Evolutionary conservation across 768 basidiomycete species (phyloP).

Genomic region (Coprinellus aureogranulatus): DNA sequence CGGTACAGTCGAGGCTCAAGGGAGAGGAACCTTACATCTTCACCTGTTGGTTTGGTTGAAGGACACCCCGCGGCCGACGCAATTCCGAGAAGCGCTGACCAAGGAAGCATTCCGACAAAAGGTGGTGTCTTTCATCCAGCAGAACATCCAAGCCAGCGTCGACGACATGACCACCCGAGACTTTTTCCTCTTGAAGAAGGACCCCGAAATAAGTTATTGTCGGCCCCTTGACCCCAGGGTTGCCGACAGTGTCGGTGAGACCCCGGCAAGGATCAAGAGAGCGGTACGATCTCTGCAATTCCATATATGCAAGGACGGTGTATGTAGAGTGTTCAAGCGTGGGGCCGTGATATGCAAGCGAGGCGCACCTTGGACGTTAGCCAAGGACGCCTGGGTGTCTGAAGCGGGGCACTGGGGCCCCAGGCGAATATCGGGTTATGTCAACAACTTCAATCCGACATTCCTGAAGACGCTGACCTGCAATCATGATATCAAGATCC

Average conservation of each 20-base stretch:
- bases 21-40: constrained; percentile 37
- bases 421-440: constrained; percentile 12
- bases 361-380: constrained; percentile 24
- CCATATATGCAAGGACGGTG: constrained; percentile 26
- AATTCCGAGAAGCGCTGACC: constrained; percentile 20
- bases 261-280: constrained; percentile 14
- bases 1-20: constrained; percentile 42
- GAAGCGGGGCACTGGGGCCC: constrained; percentile 28
- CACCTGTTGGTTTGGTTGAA: constrained; percentile 39
- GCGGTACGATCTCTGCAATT: constrained; percentile 28
- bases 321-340: constrained; percentile 20
- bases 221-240: constrained; percentile 32
- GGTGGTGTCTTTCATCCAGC: constrained; percentile 26
- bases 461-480: constrained; percentile 18
- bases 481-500: constrained; percentile 41
- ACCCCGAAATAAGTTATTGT: constrained; percentile 27
- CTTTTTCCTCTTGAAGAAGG: constrained; percentile 15
- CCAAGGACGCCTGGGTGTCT: constrained; percentile 21
- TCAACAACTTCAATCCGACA: constrained; percentile 29
- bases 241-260: background rate
- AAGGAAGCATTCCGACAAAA: constrained; percentile 23
- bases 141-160: constrained; percentile 31
- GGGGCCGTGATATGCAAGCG: constrained; percentile 31
- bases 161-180: constrained; percentile 11
- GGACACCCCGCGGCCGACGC: constrained; percentile 21